Base-by-base conservation (phyloP, 805 yeast species). In the Priceomyces castillae region DNA sequence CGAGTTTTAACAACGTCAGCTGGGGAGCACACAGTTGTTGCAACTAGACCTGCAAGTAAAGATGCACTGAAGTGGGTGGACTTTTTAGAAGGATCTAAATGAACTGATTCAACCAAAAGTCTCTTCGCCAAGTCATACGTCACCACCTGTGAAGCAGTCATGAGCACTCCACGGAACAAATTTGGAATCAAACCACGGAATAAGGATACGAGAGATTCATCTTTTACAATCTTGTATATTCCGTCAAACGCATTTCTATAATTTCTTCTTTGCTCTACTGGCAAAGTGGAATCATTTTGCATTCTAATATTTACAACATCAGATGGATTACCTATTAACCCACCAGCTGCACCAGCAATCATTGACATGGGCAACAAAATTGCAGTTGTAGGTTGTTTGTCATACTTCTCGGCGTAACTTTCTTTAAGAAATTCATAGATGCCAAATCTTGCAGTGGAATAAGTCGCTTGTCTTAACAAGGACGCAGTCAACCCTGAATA, bases 131-230 rank as follows among this genome's bases (percentile, higher is more conserved):
- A 72, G 60, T 88, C 96, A 57, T 88, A 88, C 0, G 95, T 84
- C 3, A 87, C 96, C 43, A 87, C 94, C 60, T 88, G 96, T 2
- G 92, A 82, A 0, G 95, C 90, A 0, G 96, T 88, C 96, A 88
- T 88, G 43, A 88, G 70, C 7, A 87, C 78, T 28, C 95, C 96
- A 59, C 96, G 76, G 2, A 81, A 76, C 50, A 86, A 73, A 58
- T 88, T 88, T 14, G 96, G 95, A 9, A 74, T 76, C 44, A 86
- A 71, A 1, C 96, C 96, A 48, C 90, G 73, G 56, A 84, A 81
- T 41, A 86, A 65, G 0, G 88, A 71, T 7, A 54, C 41, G 1
- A 73, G 53, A 12, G 86, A 84, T 58, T 89, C 96, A 28, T 81
- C 80, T 37, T 59, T 67, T 6, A 67, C 54, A 39, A 89, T 81